These are phyloP conservation scores for Pichia cactophila DNA, from an alignment of 1,139 yeast genomes.

Conservation along the genomic window DNA sequence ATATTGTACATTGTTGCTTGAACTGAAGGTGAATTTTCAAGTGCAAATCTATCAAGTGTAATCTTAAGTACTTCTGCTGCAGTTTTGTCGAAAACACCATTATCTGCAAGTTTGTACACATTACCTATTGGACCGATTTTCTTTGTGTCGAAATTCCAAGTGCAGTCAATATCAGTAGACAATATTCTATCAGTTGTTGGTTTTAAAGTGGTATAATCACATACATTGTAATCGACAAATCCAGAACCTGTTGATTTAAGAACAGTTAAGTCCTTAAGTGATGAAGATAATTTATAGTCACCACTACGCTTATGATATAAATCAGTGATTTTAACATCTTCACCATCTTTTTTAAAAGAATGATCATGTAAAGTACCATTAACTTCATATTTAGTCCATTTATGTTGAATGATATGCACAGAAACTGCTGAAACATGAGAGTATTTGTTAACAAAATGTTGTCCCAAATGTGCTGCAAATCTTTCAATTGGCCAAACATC, in stretches of 20 bases:
- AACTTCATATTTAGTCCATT: conserved; percentile 72
- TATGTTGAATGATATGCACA: conserved; percentile 58
- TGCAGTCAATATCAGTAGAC: conserved; percentile 77
- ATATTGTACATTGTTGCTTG: conserved; percentile 96
- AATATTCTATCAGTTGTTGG: conserved; percentile 80
- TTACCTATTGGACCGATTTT: conserved; percentile 43
- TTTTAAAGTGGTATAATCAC: conserved; percentile 81
- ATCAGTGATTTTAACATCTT: conserved; percentile 60
- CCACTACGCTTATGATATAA: conserved; percentile 46
- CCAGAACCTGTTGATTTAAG: conserved; percentile 91
- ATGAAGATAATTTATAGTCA: conserved; percentile 53
- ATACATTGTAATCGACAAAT: conserved; percentile 78
- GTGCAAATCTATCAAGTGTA: conserved; percentile 73
- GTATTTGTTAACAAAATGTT: conserved; percentile 73
- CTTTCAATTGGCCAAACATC: conserved; percentile 87
- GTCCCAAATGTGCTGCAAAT: conserved; percentile 77
- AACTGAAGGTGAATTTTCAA: conserved; percentile 82
- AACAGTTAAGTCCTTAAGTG: conserved; percentile 77
- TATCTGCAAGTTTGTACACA: conserved; percentile 45
- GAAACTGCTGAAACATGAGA: conserved; percentile 67
- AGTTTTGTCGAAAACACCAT: conserved; percentile 52
- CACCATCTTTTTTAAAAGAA: conserved; percentile 78
- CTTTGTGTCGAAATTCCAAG: conserved; percentile 59
- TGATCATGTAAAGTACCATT: conserved; percentile 73
- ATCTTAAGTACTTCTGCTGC: conserved; percentile 54